These are phyloP conservation scores for Choanephora cucurbitarum DNA, from an alignment of 371 early-diverging fungal genomes.

Conservation along the genomic window DNA sequence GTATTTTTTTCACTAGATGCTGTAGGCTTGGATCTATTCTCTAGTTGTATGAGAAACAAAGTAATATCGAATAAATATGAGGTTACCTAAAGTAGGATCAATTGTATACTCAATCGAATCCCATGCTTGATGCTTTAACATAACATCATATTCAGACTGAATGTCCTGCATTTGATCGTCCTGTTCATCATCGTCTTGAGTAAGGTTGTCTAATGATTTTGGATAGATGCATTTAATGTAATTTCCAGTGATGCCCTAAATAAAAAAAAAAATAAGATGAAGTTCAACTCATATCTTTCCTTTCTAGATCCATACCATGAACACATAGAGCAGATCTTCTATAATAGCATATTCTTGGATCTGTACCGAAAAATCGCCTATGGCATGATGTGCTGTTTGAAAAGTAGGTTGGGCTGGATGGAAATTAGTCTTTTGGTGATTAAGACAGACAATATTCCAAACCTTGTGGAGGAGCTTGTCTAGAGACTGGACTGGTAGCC, in stretches of 20 bases:
- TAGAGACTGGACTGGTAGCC: background rate
- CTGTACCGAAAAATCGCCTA: constrained; percentile 34
- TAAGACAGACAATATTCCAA: too few species aligned
- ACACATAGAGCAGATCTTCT: constrained; percentile 85
- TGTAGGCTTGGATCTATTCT: constrained; percentile 81
- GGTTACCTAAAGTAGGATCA: constrained; percentile 54
- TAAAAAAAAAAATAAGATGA: background rate
- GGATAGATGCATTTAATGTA: constrained; percentile 59
- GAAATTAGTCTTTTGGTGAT: too few species aligned
- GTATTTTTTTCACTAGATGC: constrained; percentile 71
- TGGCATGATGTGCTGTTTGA: constrained; percentile 5
- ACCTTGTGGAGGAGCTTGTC: background rate
- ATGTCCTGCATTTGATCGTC: constrained; percentile 34
- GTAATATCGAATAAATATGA: background rate
- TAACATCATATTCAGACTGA: constrained; percentile 9
- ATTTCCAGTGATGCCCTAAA: constrained; percentile 83
- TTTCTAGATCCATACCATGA: constrained; percentile 80
- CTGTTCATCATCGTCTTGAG: constrained; percentile 19
- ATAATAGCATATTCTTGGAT: constrained; percentile 84
- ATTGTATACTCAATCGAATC: constrained; percentile 41
- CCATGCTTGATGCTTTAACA: constrained; percentile 27
- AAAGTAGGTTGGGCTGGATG: background rate
- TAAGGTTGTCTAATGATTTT: constrained; percentile 8
- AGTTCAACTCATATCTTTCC: too few species aligned
- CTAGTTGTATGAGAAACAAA: too few species aligned